Base-by-base conservation (phyloP, 2,329 filamentous ascomycete species). In the Ophiostoma perfectum region DNA sequence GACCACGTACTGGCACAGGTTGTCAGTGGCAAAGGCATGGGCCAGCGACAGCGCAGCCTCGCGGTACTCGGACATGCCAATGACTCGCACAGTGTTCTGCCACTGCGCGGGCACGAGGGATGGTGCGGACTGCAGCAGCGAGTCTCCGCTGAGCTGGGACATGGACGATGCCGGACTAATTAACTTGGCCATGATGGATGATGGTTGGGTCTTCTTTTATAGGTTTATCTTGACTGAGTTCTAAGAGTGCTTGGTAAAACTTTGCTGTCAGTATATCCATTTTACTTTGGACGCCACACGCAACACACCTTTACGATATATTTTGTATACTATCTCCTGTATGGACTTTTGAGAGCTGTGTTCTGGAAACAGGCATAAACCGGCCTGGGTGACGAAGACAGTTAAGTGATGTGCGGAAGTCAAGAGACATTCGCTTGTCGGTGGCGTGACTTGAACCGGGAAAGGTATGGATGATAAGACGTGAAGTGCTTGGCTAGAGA, bases 1-100 rank as follows among this genome's bases (percentile, higher is more conserved):
- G 74, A 93, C 82, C 74, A 92, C 87, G 79, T 94, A 95, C 76
- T 85, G 83, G 71, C 88, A 87, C 71, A 92, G 84, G 69, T 90
- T 86, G 77, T 95, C 91, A 70, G 87, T 81, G 69, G 85, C 88
- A 80, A 96, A 95, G 71, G 91, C 89, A 76, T 92, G 87, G 64
- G 91, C 89, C 73, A 96, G 84, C 74, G 88, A 88, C 47, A 84
- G 80, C 39, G 88, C 90, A 44, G 90, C 91, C 76, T 87, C 84
- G 75, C 88, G 87, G 80, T 87, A 90, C 79, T 93, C 90, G 69
- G 83, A 80, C 75, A 88, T 83, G 71, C 81, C 80, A 72, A 93
- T 80, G 70, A 84, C 77, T 71, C 90, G 89, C 73, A 92, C 84
- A 66, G 80, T 78, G 72, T 83, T 80, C 70, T 83, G 81, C 83